Percentiles rank a stretch among this genome's conserved stretches.
Conservation (phyloP, 2,329 filamentous ascomycete species). For the Penicillium sp. region DNA sequence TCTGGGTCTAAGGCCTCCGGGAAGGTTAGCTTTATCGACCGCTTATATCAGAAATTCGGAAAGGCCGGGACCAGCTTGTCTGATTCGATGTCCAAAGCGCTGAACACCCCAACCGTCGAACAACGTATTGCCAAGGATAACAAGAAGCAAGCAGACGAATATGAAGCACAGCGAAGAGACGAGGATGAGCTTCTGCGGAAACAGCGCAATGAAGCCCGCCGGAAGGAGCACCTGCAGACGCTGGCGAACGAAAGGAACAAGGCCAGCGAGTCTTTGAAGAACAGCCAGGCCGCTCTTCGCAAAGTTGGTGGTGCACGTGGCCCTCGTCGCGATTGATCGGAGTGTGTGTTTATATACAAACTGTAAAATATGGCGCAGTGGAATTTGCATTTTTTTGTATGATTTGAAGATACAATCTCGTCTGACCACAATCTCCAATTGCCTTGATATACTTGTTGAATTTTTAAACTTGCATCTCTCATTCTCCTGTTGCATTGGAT, state of each 20-base stretch:
- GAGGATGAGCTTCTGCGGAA: conserved; percentile 34
- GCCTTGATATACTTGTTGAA: background rate
- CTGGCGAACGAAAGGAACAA: conserved; percentile 28
- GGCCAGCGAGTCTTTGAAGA: conserved; percentile 18
- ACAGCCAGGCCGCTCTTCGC: conserved; percentile 11
- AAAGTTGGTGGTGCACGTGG: background rate
- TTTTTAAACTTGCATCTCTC: background rate
- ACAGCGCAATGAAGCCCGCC: conserved; percentile 37
- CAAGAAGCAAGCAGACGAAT: conserved; percentile 31
- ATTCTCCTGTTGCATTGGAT: background rate
- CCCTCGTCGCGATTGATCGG: conserved; percentile 12
- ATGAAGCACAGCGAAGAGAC: conserved; percentile 30
- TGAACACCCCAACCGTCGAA: conserved; percentile 5
- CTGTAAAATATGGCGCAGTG: conserved; percentile 28
- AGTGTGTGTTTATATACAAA: conserved; percentile 21
- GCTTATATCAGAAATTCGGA: conserved; percentile 19
- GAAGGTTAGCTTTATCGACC: conserved; percentile 37
- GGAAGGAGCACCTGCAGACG: conserved; percentile 27
- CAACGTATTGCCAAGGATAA: conserved; percentile 32
- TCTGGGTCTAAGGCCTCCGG: background rate
- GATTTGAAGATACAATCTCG: conserved; percentile 15
- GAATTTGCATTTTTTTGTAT: conserved; percentile 20
- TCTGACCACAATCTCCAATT: conserved; percentile 8
- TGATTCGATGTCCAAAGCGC: conserved; percentile 6
- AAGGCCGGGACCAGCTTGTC: conserved; percentile 11